These are phyloP conservation scores for Hura crepitans DNA, from an alignment of 441 rosid species.

Conservation along the genomic window DNA sequence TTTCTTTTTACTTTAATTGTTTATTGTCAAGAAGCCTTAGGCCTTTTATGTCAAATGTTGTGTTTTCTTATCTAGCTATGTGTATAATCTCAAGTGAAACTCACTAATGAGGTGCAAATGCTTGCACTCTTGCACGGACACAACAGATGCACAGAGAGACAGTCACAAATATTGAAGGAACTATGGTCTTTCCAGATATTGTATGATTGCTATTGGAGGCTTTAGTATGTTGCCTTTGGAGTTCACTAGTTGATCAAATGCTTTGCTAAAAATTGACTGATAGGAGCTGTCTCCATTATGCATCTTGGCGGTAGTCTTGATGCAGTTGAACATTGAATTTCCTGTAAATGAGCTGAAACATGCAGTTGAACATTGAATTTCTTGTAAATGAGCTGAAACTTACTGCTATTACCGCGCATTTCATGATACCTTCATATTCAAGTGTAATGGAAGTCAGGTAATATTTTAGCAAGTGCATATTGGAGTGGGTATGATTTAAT, in stretches of 20 bases:
- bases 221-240: neutral
- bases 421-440: neutral
- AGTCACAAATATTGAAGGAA: neutral
- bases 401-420: neutral
- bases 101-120: neutral
- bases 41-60: constrained; percentile 4
- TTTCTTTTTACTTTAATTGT: constrained; percentile 4
- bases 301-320: neutral
- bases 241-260: neutral
- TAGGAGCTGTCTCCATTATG: neutral
- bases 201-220: neutral
- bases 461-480: neutral
- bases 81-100: neutral
- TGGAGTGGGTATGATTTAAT: neutral
- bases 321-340: neutral
- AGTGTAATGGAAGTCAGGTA: neutral
- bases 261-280: neutral
- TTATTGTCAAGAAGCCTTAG: neutral
- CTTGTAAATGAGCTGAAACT: no score
- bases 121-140: neutral
- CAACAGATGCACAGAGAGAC: no score
- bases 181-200: neutral
- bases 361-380: neutral
- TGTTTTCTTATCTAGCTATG: neutral
- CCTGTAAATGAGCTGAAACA: no score